Conservation (phyloP, 768 basidiomycete genomes). For the Trametes coccinea region DNA sequence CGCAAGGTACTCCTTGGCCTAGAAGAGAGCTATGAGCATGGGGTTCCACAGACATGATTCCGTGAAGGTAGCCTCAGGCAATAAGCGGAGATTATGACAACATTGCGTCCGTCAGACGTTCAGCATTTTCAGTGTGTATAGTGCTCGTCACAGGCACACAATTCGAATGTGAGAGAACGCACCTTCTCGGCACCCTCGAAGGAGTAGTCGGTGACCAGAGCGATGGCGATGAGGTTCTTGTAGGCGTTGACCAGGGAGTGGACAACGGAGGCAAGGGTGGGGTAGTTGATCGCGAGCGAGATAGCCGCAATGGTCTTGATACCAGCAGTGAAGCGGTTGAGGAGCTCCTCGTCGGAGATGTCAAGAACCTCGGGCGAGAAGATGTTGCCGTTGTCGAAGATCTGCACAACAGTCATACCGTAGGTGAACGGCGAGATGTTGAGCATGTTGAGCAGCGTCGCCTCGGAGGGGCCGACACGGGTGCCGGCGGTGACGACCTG, state of each 20-base stretch:
- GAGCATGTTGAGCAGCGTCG: conserved; percentile 98
- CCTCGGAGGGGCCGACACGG: conserved; percentile 96
- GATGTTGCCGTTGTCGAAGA: conserved; percentile 90
- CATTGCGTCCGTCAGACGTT: conserved; percentile 49
- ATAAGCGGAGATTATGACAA: conserved; percentile 22
- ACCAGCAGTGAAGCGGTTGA: conserved; percentile 89
- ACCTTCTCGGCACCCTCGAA: conserved; percentile 96
- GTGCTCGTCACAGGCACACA: conserved; percentile 34
- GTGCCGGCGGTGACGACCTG: conserved; percentile 91
- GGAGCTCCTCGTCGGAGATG: conserved; percentile 85
- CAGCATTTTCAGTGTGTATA: conserved; percentile 86
- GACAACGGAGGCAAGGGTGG: conserved; percentile 88
- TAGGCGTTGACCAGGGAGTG: conserved; percentile 98
- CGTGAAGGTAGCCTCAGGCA: conserved; percentile 29
- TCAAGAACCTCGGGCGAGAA: conserved; percentile 92
- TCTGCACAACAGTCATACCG: conserved; percentile 98
- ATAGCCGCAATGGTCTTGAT: conserved; percentile 95
- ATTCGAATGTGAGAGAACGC: conserved; percentile 29
- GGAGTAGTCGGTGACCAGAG: conserved; percentile 88
- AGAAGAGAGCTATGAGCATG: conserved; percentile 30
- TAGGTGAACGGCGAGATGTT: conserved; percentile 99
- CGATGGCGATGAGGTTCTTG: conserved; percentile 95
- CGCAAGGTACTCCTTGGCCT: conserved; percentile 96
- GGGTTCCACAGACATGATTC: conserved; percentile 34
- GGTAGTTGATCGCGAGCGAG: conserved; percentile 94